These are phyloP conservation scores for Aspergillus haitiensis DNA, from an alignment of 495 filamentous ascomycete species.

Conservation along the genomic window DNA sequence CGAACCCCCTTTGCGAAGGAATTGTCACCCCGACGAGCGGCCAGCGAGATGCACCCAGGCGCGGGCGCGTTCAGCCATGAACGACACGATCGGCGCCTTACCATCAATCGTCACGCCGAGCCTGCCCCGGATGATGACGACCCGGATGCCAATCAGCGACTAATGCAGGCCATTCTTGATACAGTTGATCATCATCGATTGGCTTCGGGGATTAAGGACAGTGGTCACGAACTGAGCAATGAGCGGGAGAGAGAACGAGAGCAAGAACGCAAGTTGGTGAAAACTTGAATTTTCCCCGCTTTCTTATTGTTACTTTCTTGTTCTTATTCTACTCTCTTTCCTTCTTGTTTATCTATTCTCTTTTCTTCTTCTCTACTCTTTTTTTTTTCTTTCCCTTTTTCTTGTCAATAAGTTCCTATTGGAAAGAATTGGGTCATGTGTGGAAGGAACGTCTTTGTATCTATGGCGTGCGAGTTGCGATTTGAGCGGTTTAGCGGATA, in stretches of 20 bases:
- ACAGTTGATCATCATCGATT: conserved; percentile 47
- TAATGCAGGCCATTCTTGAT: conserved; percentile 50
- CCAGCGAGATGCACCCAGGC: conserved; percentile 42
- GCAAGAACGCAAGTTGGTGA: conserved; percentile 26
- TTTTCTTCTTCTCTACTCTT: conserved; percentile 2
- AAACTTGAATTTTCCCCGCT: conserved; percentile 20
- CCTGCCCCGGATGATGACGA: conserved; percentile 40
- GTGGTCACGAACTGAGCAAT: conserved; percentile 23
- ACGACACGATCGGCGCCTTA: conserved; percentile 25
- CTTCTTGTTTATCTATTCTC: conserved; percentile 3
- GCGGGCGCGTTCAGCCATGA: conserved; percentile 13
- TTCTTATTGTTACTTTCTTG: not conserved
- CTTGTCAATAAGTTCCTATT: conserved; percentile 6
- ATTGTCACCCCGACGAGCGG: conserved; percentile 42
- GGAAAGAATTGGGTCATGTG: conserved; percentile 4
- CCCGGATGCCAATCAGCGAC: conserved; percentile 45
- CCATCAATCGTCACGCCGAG: conserved; percentile 21
- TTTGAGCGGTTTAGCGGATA: conserved; percentile 32
- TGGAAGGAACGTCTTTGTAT: conserved; percentile 15
- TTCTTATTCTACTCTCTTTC: conserved; percentile 1
- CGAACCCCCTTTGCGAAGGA: conserved; percentile 24
- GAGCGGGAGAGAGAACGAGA: conserved; percentile 32
- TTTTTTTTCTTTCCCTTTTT: conserved; percentile 1
- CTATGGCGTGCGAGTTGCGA: not conserved
- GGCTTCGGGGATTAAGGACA: conserved; percentile 37